These are phyloP conservation scores for Astrephomene gubernaculifera DNA, from an alignment of 139 green algal species.

Conservation along the genomic window DNA sequence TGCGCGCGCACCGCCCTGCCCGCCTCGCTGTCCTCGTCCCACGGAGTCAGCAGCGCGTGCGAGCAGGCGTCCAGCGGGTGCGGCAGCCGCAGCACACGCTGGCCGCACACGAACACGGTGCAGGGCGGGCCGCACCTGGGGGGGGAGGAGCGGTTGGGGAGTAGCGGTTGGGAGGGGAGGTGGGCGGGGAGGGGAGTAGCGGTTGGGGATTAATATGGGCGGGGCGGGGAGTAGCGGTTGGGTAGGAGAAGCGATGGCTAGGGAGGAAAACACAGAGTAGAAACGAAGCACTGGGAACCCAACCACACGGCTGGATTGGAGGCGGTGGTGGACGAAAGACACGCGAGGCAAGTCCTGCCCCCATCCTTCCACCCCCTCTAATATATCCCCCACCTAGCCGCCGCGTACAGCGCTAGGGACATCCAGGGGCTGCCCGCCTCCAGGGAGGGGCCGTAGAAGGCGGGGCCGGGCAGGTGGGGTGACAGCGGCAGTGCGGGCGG, in stretches of 20 bases:
- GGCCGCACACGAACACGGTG: slow-evolving; percentile 75
- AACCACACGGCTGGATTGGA: no score
- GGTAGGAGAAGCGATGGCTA: no score
- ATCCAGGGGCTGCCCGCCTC: slow-evolving; percentile 81
- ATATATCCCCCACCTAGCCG: slow-evolving; percentile 24
- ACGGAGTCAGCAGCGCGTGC: slow-evolving; percentile 79
- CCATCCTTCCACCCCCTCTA: no score
- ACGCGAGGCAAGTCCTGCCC: no score
- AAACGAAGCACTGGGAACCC: no score
- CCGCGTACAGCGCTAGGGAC: slow-evolving; percentile 77
- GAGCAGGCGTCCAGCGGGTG: slow-evolving; percentile 58
- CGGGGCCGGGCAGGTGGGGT: slow-evolving; percentile 52
- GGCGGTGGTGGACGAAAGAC: no score
- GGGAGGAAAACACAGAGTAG: no score
- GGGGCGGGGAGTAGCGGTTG: no score
- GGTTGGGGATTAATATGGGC: no score
- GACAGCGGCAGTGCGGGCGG: slow-evolving; percentile 75
- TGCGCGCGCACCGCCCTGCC: background rate
- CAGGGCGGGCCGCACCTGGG: slow-evolving; percentile 66
- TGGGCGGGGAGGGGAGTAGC: no score
- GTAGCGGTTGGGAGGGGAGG: no score
- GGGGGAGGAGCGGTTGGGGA: no score
- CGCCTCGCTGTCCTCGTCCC: slow-evolving; percentile 62
- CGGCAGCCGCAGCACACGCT: slow-evolving; percentile 75
- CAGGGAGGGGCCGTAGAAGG: slow-evolving; percentile 74